Evolutionary conservation across 495 filamentous ascomycete genomes (phyloP).

Genomic region (Penicillium riverlandense): DNA sequence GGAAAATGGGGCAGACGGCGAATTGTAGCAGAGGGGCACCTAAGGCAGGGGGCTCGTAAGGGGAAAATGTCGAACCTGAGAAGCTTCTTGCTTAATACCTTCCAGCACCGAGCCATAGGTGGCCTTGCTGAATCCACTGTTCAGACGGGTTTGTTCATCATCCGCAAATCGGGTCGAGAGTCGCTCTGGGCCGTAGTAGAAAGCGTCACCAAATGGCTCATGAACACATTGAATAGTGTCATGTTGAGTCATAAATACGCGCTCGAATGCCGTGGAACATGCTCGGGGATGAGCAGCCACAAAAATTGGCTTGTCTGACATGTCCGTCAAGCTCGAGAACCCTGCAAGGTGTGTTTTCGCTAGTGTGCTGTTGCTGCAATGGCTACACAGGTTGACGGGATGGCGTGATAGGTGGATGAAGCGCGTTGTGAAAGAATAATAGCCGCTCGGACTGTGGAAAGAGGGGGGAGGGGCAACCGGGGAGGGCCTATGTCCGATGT

Average conservation of each 20-base stretch:
- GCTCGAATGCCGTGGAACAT: constrained; percentile 93
- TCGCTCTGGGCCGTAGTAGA: constrained; percentile 88
- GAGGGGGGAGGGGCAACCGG: too few relatives aligned
- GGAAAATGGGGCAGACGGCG: too few relatives aligned
- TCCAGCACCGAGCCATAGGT: constrained; percentile 75
- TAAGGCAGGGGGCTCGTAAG: neutral
- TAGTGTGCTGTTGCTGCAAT: constrained; percentile 12
- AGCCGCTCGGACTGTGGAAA: too few relatives aligned
- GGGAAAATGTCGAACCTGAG: constrained; percentile 51
- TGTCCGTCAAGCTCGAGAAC: constrained; percentile 11
- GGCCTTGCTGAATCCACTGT: constrained; percentile 67
- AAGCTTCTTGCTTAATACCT: constrained; percentile 55
- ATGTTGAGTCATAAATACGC: constrained; percentile 91
- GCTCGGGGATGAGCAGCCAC: constrained; percentile 88
- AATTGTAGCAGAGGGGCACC: neutral
- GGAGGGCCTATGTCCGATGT: too few relatives aligned
- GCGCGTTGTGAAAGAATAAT: too few relatives aligned
- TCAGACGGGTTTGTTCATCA: constrained; percentile 59
- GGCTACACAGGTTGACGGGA: constrained; percentile 9
- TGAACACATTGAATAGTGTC: constrained; percentile 78
- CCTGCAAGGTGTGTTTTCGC: neutral
- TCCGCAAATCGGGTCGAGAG: constrained; percentile 67
- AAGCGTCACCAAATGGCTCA: constrained; percentile 97
- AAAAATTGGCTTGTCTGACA: constrained; percentile 80
- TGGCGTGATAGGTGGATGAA: constrained; percentile 13